Evolutionary conservation across 2,329 filamentous ascomycete species (phyloP).

Genomic region (Beauveria bassiana): DNA sequence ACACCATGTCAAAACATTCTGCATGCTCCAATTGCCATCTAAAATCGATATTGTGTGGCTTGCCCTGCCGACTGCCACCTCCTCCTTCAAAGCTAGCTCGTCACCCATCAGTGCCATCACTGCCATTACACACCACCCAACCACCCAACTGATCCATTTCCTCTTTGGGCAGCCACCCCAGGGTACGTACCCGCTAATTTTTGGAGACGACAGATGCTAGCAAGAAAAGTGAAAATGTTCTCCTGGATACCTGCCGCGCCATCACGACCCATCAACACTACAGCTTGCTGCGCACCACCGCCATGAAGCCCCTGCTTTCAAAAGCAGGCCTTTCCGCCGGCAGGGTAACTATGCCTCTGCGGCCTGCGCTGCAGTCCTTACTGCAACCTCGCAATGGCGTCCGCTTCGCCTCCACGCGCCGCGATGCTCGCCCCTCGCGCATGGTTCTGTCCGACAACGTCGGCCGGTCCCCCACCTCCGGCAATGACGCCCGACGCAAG

Average conservation of each 20-base stretch:
- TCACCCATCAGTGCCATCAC: not conserved
- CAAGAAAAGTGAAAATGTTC: slow-evolving; percentile 8
- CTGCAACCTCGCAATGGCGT: not conserved
- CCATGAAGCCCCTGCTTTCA: slow-evolving; percentile 1
- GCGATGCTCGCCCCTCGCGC: slow-evolving; percentile 30
- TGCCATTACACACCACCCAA: too few species aligned
- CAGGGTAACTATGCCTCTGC: not conserved
- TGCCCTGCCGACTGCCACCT: too few species aligned
- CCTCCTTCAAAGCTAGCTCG: not conserved
- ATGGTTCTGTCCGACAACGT: slow-evolving; percentile 53
- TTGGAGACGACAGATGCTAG: not conserved
- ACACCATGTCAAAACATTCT: not conserved
- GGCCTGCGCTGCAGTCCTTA: not conserved
- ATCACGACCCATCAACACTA: not conserved
- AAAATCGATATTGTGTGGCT: too few species aligned
- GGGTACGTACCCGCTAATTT: slow-evolving; percentile 8
- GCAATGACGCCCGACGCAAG: slow-evolving; percentile 27
- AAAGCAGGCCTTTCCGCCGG: not conserved
- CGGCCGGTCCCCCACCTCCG: slow-evolving; percentile 29
- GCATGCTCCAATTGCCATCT: too few species aligned
- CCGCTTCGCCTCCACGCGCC: slow-evolving; percentile 2
- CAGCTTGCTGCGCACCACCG: not conserved
- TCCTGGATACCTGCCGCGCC: not conserved
- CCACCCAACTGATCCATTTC: not conserved
- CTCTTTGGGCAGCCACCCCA: not conserved